Evolutionary conservation across 345 rosid genomes (phyloP).

Genomic region (Aquilaria malaccensis): DNA sequence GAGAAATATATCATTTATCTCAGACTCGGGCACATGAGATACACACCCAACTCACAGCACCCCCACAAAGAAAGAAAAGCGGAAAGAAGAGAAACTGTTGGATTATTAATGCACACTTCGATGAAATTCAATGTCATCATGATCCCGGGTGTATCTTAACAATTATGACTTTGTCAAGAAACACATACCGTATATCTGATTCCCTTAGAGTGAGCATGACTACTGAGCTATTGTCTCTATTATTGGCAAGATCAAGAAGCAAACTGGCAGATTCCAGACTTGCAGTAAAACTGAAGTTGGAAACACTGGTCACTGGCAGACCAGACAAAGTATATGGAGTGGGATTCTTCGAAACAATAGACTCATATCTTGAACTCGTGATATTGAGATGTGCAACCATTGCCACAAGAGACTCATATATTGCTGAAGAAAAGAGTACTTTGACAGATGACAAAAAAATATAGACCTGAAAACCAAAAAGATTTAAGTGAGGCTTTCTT

Average conservation of each 20-base stretch:
- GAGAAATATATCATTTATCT: too few relatives aligned
- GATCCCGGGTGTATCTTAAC: too few relatives aligned
- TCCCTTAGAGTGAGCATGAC: constrained; percentile 37
- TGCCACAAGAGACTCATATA: constrained; percentile 41
- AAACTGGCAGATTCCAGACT: constrained; percentile 39
- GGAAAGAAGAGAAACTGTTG: too few relatives aligned
- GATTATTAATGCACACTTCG: too few relatives aligned
- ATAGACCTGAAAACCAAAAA: constrained; percentile 50
- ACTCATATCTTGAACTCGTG: constrained; percentile 30
- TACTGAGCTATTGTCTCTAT: constrained; percentile 48
- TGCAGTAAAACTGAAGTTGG: constrained; percentile 44
- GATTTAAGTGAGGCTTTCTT: constrained; percentile 3
- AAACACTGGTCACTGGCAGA: constrained; percentile 25
- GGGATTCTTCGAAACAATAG: constrained; percentile 11
- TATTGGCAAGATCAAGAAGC: constrained; percentile 60
- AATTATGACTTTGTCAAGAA: neutral
- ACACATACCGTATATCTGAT: constrained; percentile 49
- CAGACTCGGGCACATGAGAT: too few relatives aligned
- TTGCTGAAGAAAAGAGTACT: constrained; percentile 50
- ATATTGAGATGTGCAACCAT: constrained; percentile 43
- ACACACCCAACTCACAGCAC: too few relatives aligned
- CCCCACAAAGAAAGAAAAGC: too few relatives aligned
- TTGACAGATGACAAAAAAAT: constrained; percentile 28
- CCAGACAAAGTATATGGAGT: constrained; percentile 15
- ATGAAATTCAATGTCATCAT: too few relatives aligned